Percentiles rank a stretch among this genome's conserved stretches.
phyloP scores from a whole-genome alignment of 345 rosid species.

The Hibiscus syriacus region DNA sequence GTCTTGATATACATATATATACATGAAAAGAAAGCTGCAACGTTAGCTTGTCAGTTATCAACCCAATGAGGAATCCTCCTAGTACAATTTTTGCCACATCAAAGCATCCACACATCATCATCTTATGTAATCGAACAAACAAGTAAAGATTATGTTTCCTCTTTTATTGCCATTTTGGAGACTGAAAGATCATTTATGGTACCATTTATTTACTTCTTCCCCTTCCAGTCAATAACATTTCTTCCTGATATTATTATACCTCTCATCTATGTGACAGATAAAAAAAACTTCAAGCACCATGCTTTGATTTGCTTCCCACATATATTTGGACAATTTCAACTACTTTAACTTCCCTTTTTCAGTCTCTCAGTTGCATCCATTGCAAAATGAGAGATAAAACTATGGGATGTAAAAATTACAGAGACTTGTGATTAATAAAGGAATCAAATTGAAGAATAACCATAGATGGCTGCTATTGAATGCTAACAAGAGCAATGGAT shows the following conservation, averaged over 20 bases:
- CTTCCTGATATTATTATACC: not conserved
- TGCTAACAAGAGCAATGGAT: conserved; percentile 1
- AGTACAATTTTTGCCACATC: not conserved
- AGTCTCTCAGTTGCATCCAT: not conserved
- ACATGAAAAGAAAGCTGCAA: not conserved
- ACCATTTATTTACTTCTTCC: not conserved
- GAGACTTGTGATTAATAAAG: not conserved
- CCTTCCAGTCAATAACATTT: not conserved
- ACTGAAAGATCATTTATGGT: not conserved
- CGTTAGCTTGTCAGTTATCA: not conserved
- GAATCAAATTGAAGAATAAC: not conserved
- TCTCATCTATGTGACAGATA: not conserved
- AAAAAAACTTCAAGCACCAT: not conserved
- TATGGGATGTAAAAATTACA: not conserved
- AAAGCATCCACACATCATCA: not conserved
- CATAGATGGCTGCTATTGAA: not conserved
- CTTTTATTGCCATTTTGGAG: not conserved
- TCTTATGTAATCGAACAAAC: not conserved
- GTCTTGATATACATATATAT: no score
- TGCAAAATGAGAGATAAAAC: not conserved
- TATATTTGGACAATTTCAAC: not conserved
- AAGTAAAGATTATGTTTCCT: not conserved
- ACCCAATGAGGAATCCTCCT: not conserved
- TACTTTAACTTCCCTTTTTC: not conserved
- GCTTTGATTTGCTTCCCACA: not conserved